Evolutionary conservation across 257 asterid genomes (phyloP).

Genomic region (Solanum infundibuliforme): DNA sequence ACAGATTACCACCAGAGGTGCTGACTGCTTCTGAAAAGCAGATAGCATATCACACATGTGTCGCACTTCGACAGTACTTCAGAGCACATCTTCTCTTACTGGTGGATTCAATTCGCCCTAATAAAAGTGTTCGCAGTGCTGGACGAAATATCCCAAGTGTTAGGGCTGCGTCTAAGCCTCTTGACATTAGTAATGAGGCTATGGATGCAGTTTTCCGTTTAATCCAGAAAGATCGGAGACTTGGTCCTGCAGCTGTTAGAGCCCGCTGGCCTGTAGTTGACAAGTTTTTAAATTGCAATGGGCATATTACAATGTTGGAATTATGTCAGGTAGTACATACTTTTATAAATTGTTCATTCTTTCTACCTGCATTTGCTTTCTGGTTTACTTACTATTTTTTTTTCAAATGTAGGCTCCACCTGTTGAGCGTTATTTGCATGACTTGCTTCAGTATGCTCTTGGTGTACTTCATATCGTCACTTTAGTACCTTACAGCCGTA

Average conservation of each 20-base stretch:
- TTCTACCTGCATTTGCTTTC: background rate
- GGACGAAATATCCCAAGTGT: conserved; percentile 57
- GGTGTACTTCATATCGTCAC: conserved; percentile 89
- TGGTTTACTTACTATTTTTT: background rate
- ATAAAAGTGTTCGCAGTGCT: conserved; percentile 65
- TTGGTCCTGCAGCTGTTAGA: conserved; percentile 80
- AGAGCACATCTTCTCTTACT: conserved; percentile 83
- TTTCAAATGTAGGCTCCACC: conserved; percentile 73
- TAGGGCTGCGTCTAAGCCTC: conserved; percentile 85
- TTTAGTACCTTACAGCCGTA: conserved; percentile 78
- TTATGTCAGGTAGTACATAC: conserved; percentile 69
- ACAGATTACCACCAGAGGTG: conserved; percentile 76
- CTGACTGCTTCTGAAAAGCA: conserved; percentile 91
- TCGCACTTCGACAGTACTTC: conserved; percentile 82
- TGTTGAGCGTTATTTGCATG: conserved; percentile 93
- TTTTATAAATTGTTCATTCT: background rate
- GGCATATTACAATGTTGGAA: conserved; percentile 92
- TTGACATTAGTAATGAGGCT: conserved; percentile 89
- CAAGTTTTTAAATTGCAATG: conserved; percentile 63
- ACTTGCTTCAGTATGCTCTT: conserved; percentile 88
- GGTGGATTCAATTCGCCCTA: conserved; percentile 84
- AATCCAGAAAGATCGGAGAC: conserved; percentile 85
- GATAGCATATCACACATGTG: conserved; percentile 92
- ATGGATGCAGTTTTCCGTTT: conserved; percentile 84
- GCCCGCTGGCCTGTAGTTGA: conserved; percentile 89